Evolutionary conservation across 2,329 filamentous ascomycete genomes (phyloP).

Genomic region (Macrophomina pseudophaseolina): DNA sequence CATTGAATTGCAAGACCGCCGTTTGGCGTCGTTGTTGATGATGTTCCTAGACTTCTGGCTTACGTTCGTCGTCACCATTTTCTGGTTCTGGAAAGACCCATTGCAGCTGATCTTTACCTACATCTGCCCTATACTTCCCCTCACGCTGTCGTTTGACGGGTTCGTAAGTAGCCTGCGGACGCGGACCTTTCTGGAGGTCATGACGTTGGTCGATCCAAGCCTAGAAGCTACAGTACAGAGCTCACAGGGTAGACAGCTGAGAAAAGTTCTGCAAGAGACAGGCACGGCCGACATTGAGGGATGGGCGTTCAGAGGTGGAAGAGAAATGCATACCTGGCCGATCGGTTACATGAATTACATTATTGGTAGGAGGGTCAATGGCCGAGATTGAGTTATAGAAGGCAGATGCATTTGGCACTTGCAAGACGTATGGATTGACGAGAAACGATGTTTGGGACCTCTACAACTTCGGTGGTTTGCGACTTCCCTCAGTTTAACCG

Average conservation of each 20-base stretch:
- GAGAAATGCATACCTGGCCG: slow-evolving; percentile 54
- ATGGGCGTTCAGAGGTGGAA: slow-evolving; percentile 50
- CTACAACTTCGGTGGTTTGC: no score
- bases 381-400: background rate
- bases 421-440: background rate
- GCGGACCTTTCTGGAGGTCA: slow-evolving; percentile 68
- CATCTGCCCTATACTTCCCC: slow-evolving; percentile 66
- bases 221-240: slow-evolving; percentile 51
- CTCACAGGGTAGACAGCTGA: slow-evolving; percentile 24
- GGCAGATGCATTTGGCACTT: background rate
- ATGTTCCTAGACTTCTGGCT: slow-evolving; percentile 49
- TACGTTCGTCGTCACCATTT: slow-evolving; percentile 59
- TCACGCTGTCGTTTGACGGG: slow-evolving; percentile 72
- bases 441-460: background rate
- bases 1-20: slow-evolving; percentile 74
- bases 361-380: slow-evolving; percentile 38
- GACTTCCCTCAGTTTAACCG: background rate
- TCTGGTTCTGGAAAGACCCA: slow-evolving; percentile 59
- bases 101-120: slow-evolving; percentile 70
- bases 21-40: slow-evolving; percentile 35
- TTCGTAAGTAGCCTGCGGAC: slow-evolving; percentile 70
- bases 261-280: slow-evolving; percentile 32
- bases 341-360: slow-evolving; percentile 55
- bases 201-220: slow-evolving; percentile 57
- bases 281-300: slow-evolving; percentile 44